Percentiles rank a stretch among this genome's conserved stretches.
These are phyloP conservation scores for Ophiostoma quercus DNA, from an alignment of 2,329 filamentous ascomycete genomes.

Conservation along the genomic window DNA sequence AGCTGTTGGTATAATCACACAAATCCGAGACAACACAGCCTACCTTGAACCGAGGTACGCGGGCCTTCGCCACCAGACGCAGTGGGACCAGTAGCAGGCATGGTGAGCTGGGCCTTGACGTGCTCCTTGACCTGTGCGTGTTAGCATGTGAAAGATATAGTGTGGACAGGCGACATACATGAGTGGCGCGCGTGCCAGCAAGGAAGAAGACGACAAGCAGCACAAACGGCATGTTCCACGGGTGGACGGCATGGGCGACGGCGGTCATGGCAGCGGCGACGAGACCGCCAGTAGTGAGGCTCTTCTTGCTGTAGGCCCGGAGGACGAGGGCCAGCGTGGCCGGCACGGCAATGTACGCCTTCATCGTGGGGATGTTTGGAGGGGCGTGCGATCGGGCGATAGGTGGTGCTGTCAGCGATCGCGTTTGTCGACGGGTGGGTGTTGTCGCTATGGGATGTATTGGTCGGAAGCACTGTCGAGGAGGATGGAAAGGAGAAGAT, in stretches of 20 bases:
- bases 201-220: slow-evolving; percentile 82
- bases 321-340: slow-evolving; percentile 57
- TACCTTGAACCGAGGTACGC: slow-evolving; percentile 75
- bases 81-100: slow-evolving; percentile 62
- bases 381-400: not conserved
- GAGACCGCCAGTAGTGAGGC: slow-evolving; percentile 72
- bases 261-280: slow-evolving; percentile 68
- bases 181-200: slow-evolving; percentile 71
- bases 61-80: slow-evolving; percentile 69
- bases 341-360: slow-evolving; percentile 52
- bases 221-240: slow-evolving; percentile 86
- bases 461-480: not conserved
- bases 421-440: not conserved
- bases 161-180: not conserved
- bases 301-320: slow-evolving; percentile 65
- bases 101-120: slow-evolving; percentile 74
- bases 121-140: slow-evolving; percentile 72
- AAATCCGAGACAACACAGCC: slow-evolving; percentile 10
- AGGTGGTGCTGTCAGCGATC: not conserved
- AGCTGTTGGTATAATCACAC: not conserved
- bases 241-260: slow-evolving; percentile 77
- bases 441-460: not conserved
- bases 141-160: slow-evolving; percentile 10
- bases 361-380: slow-evolving; percentile 41
- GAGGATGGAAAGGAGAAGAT: not conserved